Percentiles rank a stretch among this genome's conserved stretches.
Conservation (phyloP, 257 asterid species). For the Haberlea rhodopensis region DNA sequence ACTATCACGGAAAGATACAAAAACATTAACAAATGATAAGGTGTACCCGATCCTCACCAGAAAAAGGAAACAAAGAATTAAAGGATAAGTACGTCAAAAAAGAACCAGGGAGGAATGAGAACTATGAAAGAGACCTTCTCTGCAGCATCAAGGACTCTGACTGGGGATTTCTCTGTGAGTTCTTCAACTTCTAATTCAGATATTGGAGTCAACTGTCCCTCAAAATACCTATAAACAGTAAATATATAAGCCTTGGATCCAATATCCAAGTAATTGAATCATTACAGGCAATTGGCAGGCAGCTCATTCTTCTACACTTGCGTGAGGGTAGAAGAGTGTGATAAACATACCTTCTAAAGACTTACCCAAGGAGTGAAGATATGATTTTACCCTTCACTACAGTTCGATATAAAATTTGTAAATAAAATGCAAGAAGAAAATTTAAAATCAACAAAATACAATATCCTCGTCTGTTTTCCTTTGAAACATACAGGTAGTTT, state of each 20-base stretch:
- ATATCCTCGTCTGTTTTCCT: background rate
- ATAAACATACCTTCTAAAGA: constrained; percentile 2
- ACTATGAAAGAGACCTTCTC: constrained; percentile 54
- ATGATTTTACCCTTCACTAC: background rate
- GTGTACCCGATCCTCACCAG: constrained; percentile 6
- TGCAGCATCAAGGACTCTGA: constrained; percentile 69
- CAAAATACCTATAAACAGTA: constrained; percentile 66
- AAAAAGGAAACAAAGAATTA: background rate
- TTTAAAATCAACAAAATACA: constrained; percentile 1
- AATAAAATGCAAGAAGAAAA: background rate
- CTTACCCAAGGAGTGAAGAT: background rate
- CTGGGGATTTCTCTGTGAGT: constrained; percentile 42
- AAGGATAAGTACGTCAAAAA: background rate
- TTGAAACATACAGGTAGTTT: too few species aligned
- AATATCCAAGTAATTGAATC: constrained; percentile 2
- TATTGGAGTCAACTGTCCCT: constrained; percentile 69
- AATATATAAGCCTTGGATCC: constrained; percentile 13
- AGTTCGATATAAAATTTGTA: background rate
- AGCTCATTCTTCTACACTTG: background rate
- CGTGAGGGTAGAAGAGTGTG: constrained; percentile 6
- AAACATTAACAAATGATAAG: constrained; percentile 16
- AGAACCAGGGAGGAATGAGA: background rate
- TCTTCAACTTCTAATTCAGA: constrained; percentile 71
- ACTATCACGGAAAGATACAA: constrained; percentile 6
- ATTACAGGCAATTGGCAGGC: constrained; percentile 13